Evolutionary conservation across 2,329 filamentous ascomycete species (phyloP).

Genomic region (Bipolaris gigantea): DNA sequence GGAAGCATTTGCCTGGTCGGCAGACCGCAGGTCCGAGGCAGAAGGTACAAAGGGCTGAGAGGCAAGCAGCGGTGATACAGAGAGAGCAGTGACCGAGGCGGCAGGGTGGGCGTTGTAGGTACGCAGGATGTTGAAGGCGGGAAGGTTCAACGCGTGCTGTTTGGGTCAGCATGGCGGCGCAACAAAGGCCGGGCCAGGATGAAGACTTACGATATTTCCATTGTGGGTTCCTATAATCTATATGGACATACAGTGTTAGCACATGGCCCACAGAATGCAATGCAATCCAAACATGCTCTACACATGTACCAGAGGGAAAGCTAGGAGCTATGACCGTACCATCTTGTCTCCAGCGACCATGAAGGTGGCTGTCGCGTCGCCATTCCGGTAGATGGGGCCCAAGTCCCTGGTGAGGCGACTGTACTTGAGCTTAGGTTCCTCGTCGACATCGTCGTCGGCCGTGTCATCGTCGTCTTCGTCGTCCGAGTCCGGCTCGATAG

Average conservation of each 20-base stretch:
- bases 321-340: conserved; percentile 57
- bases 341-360: conserved; percentile 94
- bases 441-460: conserved; percentile 81
- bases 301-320: conserved; percentile 1
- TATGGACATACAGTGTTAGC: conserved; percentile 59
- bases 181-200: not conserved
- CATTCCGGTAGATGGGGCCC: conserved; percentile 83
- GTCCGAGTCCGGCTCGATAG: conserved; percentile 32
- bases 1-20: conserved; percentile 45
- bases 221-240: conserved; percentile 94
- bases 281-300: too few relatives aligned
- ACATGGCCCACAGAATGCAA: conserved; percentile 66
- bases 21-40: conserved; percentile 22
- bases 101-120: conserved; percentile 85
- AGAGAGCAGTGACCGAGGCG: conserved; percentile 85
- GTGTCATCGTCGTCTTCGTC: conserved; percentile 65
- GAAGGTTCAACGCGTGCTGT: conserved; percentile 83
- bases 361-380: conserved; percentile 91
- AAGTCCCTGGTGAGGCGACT: conserved; percentile 81
- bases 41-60: conserved; percentile 50
- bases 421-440: conserved; percentile 94
- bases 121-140: conserved; percentile 76
- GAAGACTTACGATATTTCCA: conserved; percentile 81
- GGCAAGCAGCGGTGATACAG: conserved; percentile 80
- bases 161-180: conserved; percentile 12